phyloP scores from a whole-genome alignment of 345 rosid genomes.

The Citrus sinensis region DVS_A1.0 CM039165.1:36650001-36650500 shows the following conservation, averaged over 20 bases:
- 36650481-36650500: slow-evolving; percentile 9
- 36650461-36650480: slow-evolving; percentile 30
- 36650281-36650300: slow-evolving; percentile 21
- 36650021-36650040: slow-evolving; percentile 65
- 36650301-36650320: neutral
- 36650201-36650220: slow-evolving; percentile 38
- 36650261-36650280: slow-evolving; percentile 1
- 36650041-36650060: slow-evolving; percentile 68
- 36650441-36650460: slow-evolving; percentile 28
- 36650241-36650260: slow-evolving; percentile 16
- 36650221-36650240: slow-evolving; percentile 17
- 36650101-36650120: slow-evolving; percentile 46
- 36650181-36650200: slow-evolving; percentile 48
- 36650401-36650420: slow-evolving; percentile 7
- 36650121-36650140: slow-evolving; percentile 65
- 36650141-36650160: slow-evolving; percentile 28
- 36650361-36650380: neutral
- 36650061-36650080: slow-evolving; percentile 93
- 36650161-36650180: slow-evolving; percentile 40
- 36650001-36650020: slow-evolving; percentile 70
- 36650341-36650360: slow-evolving; percentile 9
- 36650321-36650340: neutral
- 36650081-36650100: slow-evolving; percentile 48
- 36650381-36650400: neutral
- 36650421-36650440: slow-evolving; percentile 11